Evolutionary conservation across 179 eudicot species (phyloP).

Genomic region (Heliamphora pulchella): DNA sequence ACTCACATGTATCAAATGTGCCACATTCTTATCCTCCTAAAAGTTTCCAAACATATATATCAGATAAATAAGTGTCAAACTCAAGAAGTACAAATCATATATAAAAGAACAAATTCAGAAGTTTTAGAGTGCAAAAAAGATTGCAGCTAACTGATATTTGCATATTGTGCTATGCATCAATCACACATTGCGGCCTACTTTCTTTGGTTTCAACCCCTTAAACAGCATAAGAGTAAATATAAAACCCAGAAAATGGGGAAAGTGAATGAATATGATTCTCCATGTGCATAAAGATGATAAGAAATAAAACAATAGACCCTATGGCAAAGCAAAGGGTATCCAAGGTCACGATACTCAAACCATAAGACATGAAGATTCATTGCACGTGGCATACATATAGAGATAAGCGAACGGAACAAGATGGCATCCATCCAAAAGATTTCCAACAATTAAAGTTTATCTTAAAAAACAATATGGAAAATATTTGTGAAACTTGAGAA

Average conservation of each 20-base stretch:
- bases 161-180: neutral
- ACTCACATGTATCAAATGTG: constrained; percentile 87
- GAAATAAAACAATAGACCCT: neutral
- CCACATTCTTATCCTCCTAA: constrained; percentile 96
- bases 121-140: neutral
- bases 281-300: neutral
- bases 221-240: neutral
- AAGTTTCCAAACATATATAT: constrained; percentile 15
- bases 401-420: neutral
- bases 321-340: neutral
- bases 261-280: neutral
- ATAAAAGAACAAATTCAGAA: neutral
- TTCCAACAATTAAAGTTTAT: neutral
- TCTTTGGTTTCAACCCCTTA: neutral
- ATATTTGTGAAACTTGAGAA: neutral
- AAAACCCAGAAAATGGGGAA: neutral
- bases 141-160: neutral
- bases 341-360: neutral
- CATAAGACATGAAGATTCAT: neutral
- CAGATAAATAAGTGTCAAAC: constrained; percentile 3
- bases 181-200: neutral
- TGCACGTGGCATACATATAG: neutral
- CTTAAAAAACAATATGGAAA: neutral
- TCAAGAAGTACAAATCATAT: constrained; percentile 3
- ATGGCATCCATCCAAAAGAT: neutral